Evolutionary conservation across 1,284 basidiomycete genomes (phyloP).

Genomic region (Apiotrichum mycotoxinovorans): DNA sequence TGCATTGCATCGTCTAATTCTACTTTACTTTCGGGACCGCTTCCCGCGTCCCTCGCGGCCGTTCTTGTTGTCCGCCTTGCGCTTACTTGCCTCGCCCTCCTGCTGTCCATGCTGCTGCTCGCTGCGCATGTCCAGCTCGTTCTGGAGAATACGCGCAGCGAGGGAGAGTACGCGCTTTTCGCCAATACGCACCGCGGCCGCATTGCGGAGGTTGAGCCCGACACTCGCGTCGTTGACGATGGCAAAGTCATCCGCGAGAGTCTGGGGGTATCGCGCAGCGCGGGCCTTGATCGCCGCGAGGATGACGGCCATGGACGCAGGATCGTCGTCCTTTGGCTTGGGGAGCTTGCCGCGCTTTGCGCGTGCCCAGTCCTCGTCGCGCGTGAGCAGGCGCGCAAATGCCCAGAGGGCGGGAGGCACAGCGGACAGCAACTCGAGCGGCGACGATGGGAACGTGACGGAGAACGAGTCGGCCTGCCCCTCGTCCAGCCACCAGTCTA

Average conservation of each 20-base stretch:
- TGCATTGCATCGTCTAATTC: not conserved
- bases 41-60: constrained; percentile 1
- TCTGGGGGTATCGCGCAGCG: constrained; percentile 5
- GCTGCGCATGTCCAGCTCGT: too few relatives aligned
- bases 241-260: constrained; percentile 37
- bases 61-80: constrained; percentile 2
- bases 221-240: constrained; percentile 21
- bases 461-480: constrained; percentile 81
- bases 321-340: constrained; percentile 62
- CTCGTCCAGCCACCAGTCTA: constrained; percentile 87
- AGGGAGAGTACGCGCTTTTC: constrained; percentile 50
- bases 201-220: constrained; percentile 25
- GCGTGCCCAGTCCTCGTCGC: constrained; percentile 65
- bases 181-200: constrained; percentile 50
- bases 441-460: constrained; percentile 53
- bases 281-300: constrained; percentile 52
- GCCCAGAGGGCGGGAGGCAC: constrained; percentile 63
- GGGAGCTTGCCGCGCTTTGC: constrained; percentile 72
- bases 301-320: constrained; percentile 48
- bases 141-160: constrained; percentile 3
- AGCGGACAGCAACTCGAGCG: constrained; percentile 34
- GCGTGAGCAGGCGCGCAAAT: constrained; percentile 65
- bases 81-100: not conserved
- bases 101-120: not conserved
- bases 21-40: constrained; percentile 9